Evolutionary conservation across 306 rosid species (phyloP).

Genomic region (peach (Prunus persica)): DNA sequence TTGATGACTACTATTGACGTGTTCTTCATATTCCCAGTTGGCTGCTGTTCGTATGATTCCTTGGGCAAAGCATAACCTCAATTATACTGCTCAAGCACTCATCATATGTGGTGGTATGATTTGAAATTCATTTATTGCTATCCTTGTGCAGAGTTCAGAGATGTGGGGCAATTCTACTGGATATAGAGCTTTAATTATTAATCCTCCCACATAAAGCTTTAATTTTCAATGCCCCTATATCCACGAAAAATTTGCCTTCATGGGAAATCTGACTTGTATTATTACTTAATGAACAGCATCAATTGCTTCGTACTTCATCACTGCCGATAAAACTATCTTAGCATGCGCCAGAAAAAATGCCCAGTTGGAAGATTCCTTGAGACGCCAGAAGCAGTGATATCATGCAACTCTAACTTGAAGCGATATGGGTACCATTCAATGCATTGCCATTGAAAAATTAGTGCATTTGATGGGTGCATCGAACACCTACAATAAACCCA

Average conservation of each 20-base stretch:
- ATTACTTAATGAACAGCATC: constrained; percentile 62
- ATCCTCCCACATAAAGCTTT: background rate
- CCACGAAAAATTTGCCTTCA: background rate
- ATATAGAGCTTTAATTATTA: background rate
- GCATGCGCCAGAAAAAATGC: constrained; percentile 87
- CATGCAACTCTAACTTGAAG: background rate
- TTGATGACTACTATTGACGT: background rate
- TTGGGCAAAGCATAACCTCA: constrained; percentile 97
- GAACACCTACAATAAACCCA: background rate
- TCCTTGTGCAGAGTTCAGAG: background rate
- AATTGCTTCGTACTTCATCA: constrained; percentile 71
- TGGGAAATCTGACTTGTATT: constrained; percentile 9
- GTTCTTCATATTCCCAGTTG: constrained; percentile 42
- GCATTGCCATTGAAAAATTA: background rate
- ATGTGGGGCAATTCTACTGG: background rate
- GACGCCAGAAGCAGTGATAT: constrained; percentile 37
- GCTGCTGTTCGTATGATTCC: constrained; percentile 75
- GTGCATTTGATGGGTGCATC: background rate
- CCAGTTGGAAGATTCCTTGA: constrained; percentile 56
- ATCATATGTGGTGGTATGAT: constrained; percentile 78
- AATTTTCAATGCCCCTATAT: too few species aligned
- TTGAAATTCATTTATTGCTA: background rate
- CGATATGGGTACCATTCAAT: background rate
- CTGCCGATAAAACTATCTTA: constrained; percentile 79
- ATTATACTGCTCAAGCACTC: constrained; percentile 90